Conservation (phyloP, 2,329 filamentous ascomycete species). For the Aspergillus fructus region DNA sequence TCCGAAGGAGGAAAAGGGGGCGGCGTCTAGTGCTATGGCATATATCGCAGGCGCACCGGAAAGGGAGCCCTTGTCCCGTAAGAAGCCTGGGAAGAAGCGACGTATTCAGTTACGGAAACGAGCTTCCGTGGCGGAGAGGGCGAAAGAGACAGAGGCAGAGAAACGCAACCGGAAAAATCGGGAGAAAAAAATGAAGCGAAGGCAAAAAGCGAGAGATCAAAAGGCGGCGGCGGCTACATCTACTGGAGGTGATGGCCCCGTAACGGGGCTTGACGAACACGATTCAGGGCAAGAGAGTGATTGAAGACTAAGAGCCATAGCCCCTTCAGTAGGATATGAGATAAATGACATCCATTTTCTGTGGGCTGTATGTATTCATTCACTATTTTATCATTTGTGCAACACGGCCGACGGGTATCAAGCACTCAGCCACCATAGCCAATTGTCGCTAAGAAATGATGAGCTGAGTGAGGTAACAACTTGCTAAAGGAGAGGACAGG, state of each 20-base stretch:
- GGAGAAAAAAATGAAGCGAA: constrained; percentile 38
- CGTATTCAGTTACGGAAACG: constrained; percentile 41
- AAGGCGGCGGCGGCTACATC: constrained; percentile 34
- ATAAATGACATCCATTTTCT: constrained; percentile 11
- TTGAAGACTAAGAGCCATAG: not conserved
- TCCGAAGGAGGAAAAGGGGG: constrained; percentile 21
- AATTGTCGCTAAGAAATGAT: constrained; percentile 3
- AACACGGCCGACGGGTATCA: not conserved
- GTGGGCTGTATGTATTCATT: constrained; percentile 3
- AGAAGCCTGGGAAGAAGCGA: constrained; percentile 46
- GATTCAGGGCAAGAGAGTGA: constrained; percentile 15
- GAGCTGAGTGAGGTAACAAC: constrained; percentile 3
- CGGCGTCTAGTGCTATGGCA: constrained; percentile 9
- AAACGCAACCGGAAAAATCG: constrained; percentile 42
- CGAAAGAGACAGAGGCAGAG: constrained; percentile 37
- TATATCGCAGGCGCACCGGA: constrained; percentile 22
- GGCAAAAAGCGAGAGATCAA: constrained; percentile 37
- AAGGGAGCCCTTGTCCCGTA: constrained; percentile 32
- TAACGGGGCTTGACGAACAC: constrained; percentile 17
- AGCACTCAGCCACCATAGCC: not conserved
- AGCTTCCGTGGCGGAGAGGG: constrained; percentile 26
- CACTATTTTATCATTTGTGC: constrained; percentile 3
- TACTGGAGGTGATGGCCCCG: constrained; percentile 16
- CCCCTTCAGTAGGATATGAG: not conserved
- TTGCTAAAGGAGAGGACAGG: constrained; percentile 14